Percentiles rank a stretch among this genome's conserved stretches.
These are phyloP conservation scores for Moniliophthora roreri DNA, from an alignment of 1,284 basidiomycete species.

Conservation along the genomic window DNA sequence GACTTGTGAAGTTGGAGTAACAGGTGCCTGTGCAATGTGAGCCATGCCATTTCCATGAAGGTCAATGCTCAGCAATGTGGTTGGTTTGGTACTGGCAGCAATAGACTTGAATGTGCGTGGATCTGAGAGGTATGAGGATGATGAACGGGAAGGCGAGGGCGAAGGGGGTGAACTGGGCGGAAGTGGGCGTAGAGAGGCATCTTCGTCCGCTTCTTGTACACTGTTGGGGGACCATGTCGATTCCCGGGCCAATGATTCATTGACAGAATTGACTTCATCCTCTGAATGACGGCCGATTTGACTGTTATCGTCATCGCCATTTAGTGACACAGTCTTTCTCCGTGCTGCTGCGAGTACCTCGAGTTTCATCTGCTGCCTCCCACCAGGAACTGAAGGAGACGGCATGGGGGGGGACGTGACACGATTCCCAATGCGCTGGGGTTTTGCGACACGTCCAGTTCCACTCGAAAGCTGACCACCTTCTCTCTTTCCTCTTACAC, in stretches of 20 bases:
- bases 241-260: constrained; percentile 54
- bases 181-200: constrained; percentile 83
- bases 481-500: constrained; percentile 46
- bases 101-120: constrained; percentile 79
- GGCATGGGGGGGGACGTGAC: constrained; percentile 31
- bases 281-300: constrained; percentile 36
- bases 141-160: constrained; percentile 78
- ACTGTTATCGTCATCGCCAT: constrained; percentile 50
- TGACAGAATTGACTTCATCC: constrained; percentile 45
- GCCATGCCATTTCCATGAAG: constrained; percentile 76
- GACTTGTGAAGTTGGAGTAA: constrained; percentile 50
- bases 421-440: constrained; percentile 34
- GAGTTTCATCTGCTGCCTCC: constrained; percentile 35
- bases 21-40: constrained; percentile 87
- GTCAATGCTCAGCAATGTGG: constrained; percentile 89
- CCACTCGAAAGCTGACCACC: constrained; percentile 25
- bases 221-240: constrained; percentile 77
- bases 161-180: constrained; percentile 85
- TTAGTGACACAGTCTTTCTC: constrained; percentile 64
- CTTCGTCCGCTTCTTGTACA: constrained; percentile 81
- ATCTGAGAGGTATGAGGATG: constrained; percentile 77
- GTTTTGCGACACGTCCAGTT: constrained; percentile 25
- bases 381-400: constrained; percentile 18
- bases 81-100: constrained; percentile 92
- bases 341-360: constrained; percentile 37